These are phyloP conservation scores for Polygonum maritimum DNA, from an alignment of 148 eudicot species.

Conservation along the genomic window DNA sequence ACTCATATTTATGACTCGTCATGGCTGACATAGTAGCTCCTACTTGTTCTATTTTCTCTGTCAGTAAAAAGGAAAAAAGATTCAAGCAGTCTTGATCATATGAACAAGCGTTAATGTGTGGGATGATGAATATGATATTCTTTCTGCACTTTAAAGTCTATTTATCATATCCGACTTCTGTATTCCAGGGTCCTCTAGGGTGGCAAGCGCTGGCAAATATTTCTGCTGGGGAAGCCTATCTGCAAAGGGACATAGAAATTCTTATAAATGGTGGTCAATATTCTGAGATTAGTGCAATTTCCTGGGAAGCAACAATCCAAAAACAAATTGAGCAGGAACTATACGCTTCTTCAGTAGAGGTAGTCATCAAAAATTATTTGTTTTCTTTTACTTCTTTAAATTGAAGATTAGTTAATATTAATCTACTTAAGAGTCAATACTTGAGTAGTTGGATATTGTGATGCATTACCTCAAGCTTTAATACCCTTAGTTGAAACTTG, in stretches of 20 bases:
- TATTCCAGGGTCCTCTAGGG: conserved; percentile 80
- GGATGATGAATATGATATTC: neutral
- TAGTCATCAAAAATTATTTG: conserved; percentile 8
- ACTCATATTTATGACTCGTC: neutral
- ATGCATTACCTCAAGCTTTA: neutral
- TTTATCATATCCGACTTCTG: neutral
- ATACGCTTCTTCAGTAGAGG: conserved; percentile 73
- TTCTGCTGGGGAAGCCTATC: conserved; percentile 46
- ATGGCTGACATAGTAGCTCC: neutral
- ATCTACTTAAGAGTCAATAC: no score
- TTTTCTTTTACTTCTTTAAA: neutral
- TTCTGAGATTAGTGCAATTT: conserved; percentile 60
- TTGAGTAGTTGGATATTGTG: no score
- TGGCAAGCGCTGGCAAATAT: conserved; percentile 75
- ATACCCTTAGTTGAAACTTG: neutral
- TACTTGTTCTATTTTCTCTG: neutral
- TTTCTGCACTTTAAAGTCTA: conserved; percentile 6
- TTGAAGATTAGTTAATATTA: neutral
- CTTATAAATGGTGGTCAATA: conserved; percentile 41
- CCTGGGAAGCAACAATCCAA: conserved; percentile 95
- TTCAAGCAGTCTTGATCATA: neutral
- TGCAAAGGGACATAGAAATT: conserved; percentile 46
- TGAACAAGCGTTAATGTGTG: neutral
- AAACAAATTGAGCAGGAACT: conserved; percentile 87
- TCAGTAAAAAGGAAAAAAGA: neutral